Base-by-base conservation (phyloP, 23 red algal genomes). In the Agarophyton chilense region DNA sequence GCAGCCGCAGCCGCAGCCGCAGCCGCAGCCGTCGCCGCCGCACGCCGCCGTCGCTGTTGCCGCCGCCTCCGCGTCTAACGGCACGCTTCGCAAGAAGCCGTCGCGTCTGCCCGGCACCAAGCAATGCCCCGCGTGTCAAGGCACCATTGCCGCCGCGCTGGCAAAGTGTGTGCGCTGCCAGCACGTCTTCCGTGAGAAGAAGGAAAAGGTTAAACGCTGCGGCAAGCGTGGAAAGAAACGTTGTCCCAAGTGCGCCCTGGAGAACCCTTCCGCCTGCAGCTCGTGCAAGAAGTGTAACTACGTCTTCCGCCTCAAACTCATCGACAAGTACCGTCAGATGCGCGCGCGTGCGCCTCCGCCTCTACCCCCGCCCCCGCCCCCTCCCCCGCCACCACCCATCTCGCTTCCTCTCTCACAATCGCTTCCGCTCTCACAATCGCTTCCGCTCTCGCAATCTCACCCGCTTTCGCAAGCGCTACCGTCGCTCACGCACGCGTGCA, bases 161-260 rank as follows among this genome's bases (percentile, higher is more conserved):
- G 81, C 90, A 14, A 84, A 74, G 54, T 93, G 90, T 39, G 24
- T 56, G 14, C 79, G 85, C 45, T 93, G 90, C 31, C 26, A 10
- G 31, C 81, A 93, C 49, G 73, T 79, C 18, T 93, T 93, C 41
- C 90, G 90, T 9, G 90, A 93, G 80, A 93, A 93, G 90, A 93
- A 93, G 65, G 81, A 85, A 40, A 93, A 93, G 78, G 90, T 86
- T 25, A 87, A 86, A 34, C 62, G 90, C n/a, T 93, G 65, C 13
- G 90, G 90, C 45, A 93, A 93, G 52, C 79, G 90, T 29, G 90
- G 90, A 18, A 93, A 93, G 90, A 93, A 93, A 56, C 84, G 71
- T 18, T 93, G 90, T 49, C 90, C 90, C 64, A 87, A 86, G 38
- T 93, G 90, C 79, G 28, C n/a, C n/a, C 81, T 77, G 36, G 90